Conservation (phyloP, 805 yeast species). For the Cyberlindnera veronae region DNA sequence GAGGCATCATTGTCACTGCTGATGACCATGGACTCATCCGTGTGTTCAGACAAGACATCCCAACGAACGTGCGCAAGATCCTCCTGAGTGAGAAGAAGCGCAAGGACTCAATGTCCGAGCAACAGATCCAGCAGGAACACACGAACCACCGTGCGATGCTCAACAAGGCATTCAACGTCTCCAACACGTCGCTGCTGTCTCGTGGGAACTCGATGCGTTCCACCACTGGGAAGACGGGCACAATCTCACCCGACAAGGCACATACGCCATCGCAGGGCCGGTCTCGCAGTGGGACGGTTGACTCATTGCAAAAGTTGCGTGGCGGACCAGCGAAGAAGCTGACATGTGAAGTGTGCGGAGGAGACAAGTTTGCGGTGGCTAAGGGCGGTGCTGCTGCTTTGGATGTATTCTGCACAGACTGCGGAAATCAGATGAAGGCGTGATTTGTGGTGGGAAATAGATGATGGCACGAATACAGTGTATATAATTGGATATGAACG, state of each 20-base stretch:
- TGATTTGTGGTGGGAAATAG: too few relatives aligned
- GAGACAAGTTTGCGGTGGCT: slow-evolving; percentile 25
- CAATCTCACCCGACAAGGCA: background rate
- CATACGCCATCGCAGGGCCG: slow-evolving; percentile 11
- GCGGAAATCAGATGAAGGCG: slow-evolving; percentile 26
- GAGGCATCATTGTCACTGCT: slow-evolving; percentile 64
- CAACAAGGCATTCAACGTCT: slow-evolving; percentile 16
- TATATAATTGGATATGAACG: too few relatives aligned
- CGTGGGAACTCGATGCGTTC: slow-evolving; percentile 16
- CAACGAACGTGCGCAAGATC: slow-evolving; percentile 42
- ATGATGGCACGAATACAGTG: too few relatives aligned
- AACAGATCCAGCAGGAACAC: background rate
- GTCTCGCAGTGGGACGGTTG: slow-evolving; percentile 20
- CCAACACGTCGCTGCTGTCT: slow-evolving; percentile 17
- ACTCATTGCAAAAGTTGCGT: slow-evolving; percentile 11
- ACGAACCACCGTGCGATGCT: slow-evolving; percentile 5
- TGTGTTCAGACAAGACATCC: slow-evolving; percentile 77
- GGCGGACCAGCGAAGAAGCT: slow-evolving; percentile 6
- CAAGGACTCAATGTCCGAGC: background rate
- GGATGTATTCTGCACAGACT: slow-evolving; percentile 26
- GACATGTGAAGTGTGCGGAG: slow-evolving; percentile 26
- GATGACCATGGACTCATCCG: slow-evolving; percentile 72
- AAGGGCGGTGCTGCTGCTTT: slow-evolving; percentile 9
- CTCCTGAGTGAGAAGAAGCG: slow-evolving; percentile 24
- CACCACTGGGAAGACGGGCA: background rate